Percentiles rank a stretch among this genome's conserved stretches.
Conservation (phyloP, 2,329 filamentous ascomycete species). For the Blumeriella jaapii region DNA sequence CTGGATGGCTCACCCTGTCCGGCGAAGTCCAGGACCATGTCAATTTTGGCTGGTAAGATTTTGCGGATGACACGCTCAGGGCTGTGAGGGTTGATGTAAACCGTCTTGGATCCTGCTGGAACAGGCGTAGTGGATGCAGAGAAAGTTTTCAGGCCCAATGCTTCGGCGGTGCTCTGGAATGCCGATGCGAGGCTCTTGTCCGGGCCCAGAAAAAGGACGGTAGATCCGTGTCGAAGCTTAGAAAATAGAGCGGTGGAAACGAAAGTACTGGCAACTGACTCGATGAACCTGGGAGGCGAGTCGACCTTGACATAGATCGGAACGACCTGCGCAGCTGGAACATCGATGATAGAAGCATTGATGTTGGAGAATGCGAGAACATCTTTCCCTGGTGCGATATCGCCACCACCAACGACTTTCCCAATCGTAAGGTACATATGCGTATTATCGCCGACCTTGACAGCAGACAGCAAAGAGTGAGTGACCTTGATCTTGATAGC, state of each 20-base stretch:
- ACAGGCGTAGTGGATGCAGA: conserved; percentile 6
- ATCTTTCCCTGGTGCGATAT: conserved; percentile 6
- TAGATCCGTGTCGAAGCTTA: conserved; percentile 8
- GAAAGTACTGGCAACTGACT: conserved; percentile 8
- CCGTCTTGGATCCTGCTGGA: conserved; percentile 2
- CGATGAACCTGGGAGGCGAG: conserved; percentile 10
- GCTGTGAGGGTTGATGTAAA: conserved; percentile 9
- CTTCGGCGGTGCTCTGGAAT: conserved; percentile 6
- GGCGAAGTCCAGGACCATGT: conserved; percentile 9
- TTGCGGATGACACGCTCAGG: conserved; percentile 6
- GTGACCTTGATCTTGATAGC: conserved; percentile 8
- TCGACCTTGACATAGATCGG: conserved; percentile 10
- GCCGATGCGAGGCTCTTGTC: conserved; percentile 6
- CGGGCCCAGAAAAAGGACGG: conserved; percentile 6
- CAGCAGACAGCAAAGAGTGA: conserved; percentile 4
- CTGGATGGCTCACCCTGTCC: conserved; percentile 6
- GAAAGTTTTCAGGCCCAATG: conserved; percentile 7
- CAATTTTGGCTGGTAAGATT: conserved; percentile 7
- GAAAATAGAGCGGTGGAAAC: conserved; percentile 7
- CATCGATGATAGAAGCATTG: conserved; percentile 5
- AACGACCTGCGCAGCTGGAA: conserved; percentile 5
- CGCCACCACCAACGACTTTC: conserved; percentile 6
- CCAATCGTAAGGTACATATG: conserved; percentile 8
- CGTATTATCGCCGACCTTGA: conserved; percentile 7
- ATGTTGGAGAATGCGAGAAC: conserved; percentile 8